phyloP scores from a whole-genome alignment of 2,329 filamentous ascomycete genomes.

The Fusarium sp. region DNA sequence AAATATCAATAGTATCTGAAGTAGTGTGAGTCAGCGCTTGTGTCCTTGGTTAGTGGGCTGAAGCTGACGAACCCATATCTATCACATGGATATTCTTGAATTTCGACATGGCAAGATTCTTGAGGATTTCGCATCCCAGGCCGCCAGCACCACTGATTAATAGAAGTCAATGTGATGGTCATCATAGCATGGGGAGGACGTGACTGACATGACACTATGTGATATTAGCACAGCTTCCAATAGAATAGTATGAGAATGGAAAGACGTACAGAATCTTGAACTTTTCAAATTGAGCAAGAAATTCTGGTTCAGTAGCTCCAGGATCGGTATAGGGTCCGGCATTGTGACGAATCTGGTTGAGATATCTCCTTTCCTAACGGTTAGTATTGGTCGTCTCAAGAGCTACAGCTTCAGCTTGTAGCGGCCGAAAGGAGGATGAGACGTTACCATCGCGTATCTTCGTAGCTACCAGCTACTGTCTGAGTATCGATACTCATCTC shows the following conservation, averaged over 20 bases:
- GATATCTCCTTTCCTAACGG: slow-evolving; percentile 73
- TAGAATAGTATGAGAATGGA: background rate
- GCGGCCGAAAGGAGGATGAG: background rate
- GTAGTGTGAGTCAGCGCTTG: slow-evolving; percentile 20
- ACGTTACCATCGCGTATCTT: slow-evolving; percentile 52
- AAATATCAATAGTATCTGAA: slow-evolving; percentile 95
- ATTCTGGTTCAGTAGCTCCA: slow-evolving; percentile 63
- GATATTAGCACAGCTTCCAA: slow-evolving; percentile 23
- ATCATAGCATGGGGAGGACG: slow-evolving; percentile 16
- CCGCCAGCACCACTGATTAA: slow-evolving; percentile 84
- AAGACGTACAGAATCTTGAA: slow-evolving; percentile 78
- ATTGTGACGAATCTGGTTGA: slow-evolving; percentile 82
- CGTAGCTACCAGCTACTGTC: slow-evolving; percentile 33
- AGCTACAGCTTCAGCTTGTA: slow-evolving; percentile 23
- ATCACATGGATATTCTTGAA: slow-evolving; percentile 99
- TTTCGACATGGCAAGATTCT: slow-evolving; percentile 92
- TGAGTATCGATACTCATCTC: slow-evolving; percentile 46
- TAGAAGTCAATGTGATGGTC: slow-evolving; percentile 27
- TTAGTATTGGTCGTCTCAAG: slow-evolving; percentile 14
- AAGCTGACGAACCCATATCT: slow-evolving; percentile 81
- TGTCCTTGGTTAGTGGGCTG: background rate
- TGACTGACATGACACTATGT: slow-evolving; percentile 63
- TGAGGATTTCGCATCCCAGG: slow-evolving; percentile 94
- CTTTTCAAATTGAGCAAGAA: slow-evolving; percentile 68
- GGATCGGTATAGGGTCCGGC: slow-evolving; percentile 84